Evolutionary conservation across 345 rosid genomes (phyloP).

Genomic region (Eucalyptus decipiens): DNA sequence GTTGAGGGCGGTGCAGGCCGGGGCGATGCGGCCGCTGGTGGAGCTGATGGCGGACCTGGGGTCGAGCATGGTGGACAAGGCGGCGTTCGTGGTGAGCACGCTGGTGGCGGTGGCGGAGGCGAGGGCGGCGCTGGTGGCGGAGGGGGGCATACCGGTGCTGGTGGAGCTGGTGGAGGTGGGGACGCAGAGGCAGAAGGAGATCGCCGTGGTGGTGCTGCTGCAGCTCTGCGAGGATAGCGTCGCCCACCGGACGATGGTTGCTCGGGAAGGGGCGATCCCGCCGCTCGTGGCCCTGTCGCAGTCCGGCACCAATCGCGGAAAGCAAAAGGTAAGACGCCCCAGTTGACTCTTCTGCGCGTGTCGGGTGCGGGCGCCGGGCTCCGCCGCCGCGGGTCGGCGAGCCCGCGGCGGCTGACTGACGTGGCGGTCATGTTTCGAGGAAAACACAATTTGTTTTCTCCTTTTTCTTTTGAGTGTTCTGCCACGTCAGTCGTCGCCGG

Average conservation of each 20-base stretch:
- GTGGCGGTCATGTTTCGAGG: background rate
- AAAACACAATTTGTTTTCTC: background rate
- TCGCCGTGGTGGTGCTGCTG: conserved; percentile 53
- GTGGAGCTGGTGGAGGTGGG: conserved; percentile 89
- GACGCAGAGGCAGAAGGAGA: conserved; percentile 81
- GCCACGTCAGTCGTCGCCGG: background rate
- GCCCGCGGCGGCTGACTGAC: background rate
- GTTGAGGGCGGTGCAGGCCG: conserved; percentile 62
- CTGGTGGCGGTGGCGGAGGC: conserved; percentile 56
- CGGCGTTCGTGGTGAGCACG: conserved; percentile 60
- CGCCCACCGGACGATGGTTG: conserved; percentile 58
- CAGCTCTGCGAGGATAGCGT: conserved; percentile 65
- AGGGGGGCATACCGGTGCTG: conserved; percentile 85
- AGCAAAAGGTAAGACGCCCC: conserved; percentile 44
- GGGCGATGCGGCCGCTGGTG: conserved; percentile 73
- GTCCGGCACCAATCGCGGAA: conserved; percentile 80
- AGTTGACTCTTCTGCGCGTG: background rate
- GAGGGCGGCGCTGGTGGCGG: conserved; percentile 60
- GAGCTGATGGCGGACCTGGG: conserved; percentile 94
- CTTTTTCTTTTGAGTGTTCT: background rate
- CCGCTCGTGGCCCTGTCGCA: conserved; percentile 80
- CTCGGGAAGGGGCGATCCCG: conserved; percentile 93
- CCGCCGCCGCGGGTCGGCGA: background rate
- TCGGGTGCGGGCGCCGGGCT: background rate
- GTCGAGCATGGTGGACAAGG: conserved; percentile 95